Evolutionary conservation across 2,329 filamentous ascomycete genomes (phyloP), one percentile per base, ranked within the genome.

Genomic region (Monosporascus sp.): DNA sequence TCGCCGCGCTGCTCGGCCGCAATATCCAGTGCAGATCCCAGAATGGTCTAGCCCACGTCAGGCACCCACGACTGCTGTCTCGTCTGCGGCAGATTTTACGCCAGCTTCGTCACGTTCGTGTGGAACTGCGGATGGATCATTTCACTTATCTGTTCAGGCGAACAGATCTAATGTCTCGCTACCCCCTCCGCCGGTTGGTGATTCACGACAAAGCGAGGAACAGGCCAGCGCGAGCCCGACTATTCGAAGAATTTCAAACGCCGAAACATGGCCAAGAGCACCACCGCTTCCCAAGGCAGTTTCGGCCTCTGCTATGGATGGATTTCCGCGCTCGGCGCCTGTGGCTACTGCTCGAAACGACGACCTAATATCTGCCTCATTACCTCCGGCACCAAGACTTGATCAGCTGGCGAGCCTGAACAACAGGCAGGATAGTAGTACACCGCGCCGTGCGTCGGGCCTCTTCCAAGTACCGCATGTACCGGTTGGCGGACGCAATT

Each of bases 251-350:
- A 59, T 72, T 39, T 62, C 63, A 6, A 72, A 68, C 54, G 65
- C 72, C 14, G 67, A 67, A 56, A 80, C 78, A 8, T 82, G 79
- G 79, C 78, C 79, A 24, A 69, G 67, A 18, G 64, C 59, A 20
- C 64, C 66, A 15, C 65, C 66, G 36, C 61, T 52, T 22, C 48
- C 54, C 25, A 49, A 60, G 5, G 52, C 62, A 18, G 51, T 61
- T 15, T 62, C 66, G 22, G 51, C 56, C 48, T 56, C 61, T 18
- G 54, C 60, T 18, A 49, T 59, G 14, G 59, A 54, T 15, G 71
- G 67, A 4, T 72, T 74, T 56, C 72, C 75, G 1, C 72, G 68
- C 50, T 76, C 75, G 8, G 74, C 72, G 1, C 72, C 74, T 5
- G 62, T 68, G 5, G 63, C 58, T 1, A 62, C 68, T 15, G 52